Percentiles rank a stretch among this genome's conserved stretches.
These are phyloP conservation scores for Leccinum rimulosum DNA, from an alignment of 768 basidiomycete genomes.

Conservation along the genomic window DNA sequence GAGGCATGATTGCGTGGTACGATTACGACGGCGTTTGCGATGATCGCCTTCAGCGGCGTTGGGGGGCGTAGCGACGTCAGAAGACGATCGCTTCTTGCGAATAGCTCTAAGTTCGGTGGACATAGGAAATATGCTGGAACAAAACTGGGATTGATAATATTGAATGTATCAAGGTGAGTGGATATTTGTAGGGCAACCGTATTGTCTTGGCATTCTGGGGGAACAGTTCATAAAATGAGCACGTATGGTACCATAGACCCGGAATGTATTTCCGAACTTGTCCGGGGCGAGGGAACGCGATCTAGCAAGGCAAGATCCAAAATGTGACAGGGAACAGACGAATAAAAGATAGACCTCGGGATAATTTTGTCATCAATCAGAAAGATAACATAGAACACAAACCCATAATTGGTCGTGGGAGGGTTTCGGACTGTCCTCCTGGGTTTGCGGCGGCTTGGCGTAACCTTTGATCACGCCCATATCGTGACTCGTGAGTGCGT, in stretches of 20 bases:
- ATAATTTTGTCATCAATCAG: constrained; percentile 18
- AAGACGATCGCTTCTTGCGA: constrained; percentile 32
- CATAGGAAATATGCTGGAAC: constrained; percentile 19
- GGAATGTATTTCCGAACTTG: constrained; percentile 11
- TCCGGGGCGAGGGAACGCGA: constrained; percentile 9
- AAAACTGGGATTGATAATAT: constrained; percentile 1
- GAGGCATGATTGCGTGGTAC: constrained; percentile 70
- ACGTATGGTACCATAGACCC: constrained; percentile 5
- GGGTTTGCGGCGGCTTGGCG: constrained; percentile 8
- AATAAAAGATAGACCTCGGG: constrained; percentile 11
- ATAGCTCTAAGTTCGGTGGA: constrained; percentile 24
- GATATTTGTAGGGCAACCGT: constrained; percentile 30
- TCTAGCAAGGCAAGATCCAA: constrained; percentile 10
- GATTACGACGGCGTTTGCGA: constrained; percentile 62
- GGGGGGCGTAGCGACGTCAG: constrained; percentile 21
- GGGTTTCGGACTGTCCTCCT: constrained; percentile 1
- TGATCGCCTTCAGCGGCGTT: constrained; percentile 48
- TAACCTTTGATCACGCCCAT: constrained; percentile 1
- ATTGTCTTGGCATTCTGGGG: constrained; percentile 23
- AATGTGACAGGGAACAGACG: constrained; percentile 9
- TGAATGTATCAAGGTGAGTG: constrained; percentile 3
- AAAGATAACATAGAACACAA: constrained; percentile 13
- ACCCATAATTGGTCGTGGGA: constrained; percentile 24
- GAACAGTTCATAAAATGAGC: neutral
- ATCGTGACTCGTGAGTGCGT: constrained; percentile 3